These are phyloP conservation scores for Pleurotus citrinopileatus DNA, from an alignment of 768 basidiomycete species.

Conservation along the genomic window DNA sequence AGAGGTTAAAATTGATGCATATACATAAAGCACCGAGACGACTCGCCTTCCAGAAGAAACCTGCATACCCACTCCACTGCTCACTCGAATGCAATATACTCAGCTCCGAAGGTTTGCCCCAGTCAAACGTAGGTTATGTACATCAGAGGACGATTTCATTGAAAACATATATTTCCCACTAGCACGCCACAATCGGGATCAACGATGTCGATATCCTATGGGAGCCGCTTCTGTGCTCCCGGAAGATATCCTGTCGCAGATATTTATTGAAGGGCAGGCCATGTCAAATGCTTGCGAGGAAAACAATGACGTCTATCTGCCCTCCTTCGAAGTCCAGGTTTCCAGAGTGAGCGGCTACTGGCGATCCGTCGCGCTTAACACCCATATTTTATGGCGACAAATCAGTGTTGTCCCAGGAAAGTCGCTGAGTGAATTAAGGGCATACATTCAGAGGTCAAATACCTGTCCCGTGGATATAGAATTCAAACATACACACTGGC, in stretches of 20 bases:
- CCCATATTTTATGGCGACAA: constrained; percentile 36
- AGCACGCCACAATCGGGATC: too few relatives aligned
- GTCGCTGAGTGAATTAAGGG: constrained; percentile 18
- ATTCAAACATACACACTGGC: constrained; percentile 20
- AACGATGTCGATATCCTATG: too few relatives aligned
- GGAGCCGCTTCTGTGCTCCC: not conserved
- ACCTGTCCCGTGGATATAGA: constrained; percentile 29
- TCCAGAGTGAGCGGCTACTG: constrained; percentile 38
- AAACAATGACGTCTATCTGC: not conserved
- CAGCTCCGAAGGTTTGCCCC: too few relatives aligned
- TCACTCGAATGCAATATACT: too few relatives aligned
- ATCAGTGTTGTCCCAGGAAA: constrained; percentile 25
- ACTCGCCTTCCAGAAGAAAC: too few relatives aligned
- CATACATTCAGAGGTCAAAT: constrained; percentile 33
- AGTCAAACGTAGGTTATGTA: too few relatives aligned
- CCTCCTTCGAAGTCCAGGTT: constrained; percentile 34
- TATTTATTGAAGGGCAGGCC: not conserved
- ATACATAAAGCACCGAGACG: too few relatives aligned
- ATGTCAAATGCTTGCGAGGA: not conserved
- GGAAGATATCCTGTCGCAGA: not conserved
- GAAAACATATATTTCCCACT: too few relatives aligned
- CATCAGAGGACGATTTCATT: too few relatives aligned
- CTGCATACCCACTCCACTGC: too few relatives aligned
- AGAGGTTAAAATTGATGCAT: too few relatives aligned
- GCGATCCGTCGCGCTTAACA: constrained; percentile 34